Evolutionary conservation across 2,329 filamentous ascomycete genomes (phyloP).

Genomic region (Podosphaera aphanis): DNA sequence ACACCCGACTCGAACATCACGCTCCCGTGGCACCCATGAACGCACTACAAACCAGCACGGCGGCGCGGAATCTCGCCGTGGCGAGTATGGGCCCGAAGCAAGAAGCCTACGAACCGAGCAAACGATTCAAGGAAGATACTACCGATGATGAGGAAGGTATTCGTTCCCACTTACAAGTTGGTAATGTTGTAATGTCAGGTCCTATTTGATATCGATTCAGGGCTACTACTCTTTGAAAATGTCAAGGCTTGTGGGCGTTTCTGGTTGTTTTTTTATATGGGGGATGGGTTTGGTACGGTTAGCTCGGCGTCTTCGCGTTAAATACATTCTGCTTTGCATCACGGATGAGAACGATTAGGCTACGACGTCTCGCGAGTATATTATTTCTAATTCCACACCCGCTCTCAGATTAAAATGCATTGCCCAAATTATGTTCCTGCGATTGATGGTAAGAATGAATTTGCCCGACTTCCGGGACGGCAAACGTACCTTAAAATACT

Average conservation of each 20-base stretch:
- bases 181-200: constrained; percentile 14
- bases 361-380: neutral
- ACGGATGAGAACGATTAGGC: neutral
- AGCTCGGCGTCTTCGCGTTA: neutral
- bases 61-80: constrained; percentile 16
- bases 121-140: constrained; percentile 19
- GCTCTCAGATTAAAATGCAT: constrained; percentile 23
- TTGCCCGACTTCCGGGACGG: neutral
- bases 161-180: constrained; percentile 24
- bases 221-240: constrained; percentile 1
- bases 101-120: constrained; percentile 8
- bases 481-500: constrained; percentile 57
- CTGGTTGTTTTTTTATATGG: neutral
- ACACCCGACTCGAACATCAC: constrained; percentile 6
- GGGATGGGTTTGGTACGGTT: neutral
- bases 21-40: constrained; percentile 18
- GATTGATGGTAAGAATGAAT: constrained; percentile 2
- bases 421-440: constrained; percentile 44
- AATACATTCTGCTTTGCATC: neutral
- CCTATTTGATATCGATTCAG: constrained; percentile 7
- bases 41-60: constrained; percentile 16
- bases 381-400: constrained; percentile 1
- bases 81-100: constrained; percentile 14
- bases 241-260: constrained; percentile 2
- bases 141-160: constrained; percentile 29